A percentile compares a stretch with the other conserved stretches of the same genome.
These are phyloP conservation scores for Neonectria punicea DNA, from an alignment of 2,329 filamentous ascomycete species.

Conservation along the genomic window DNA sequence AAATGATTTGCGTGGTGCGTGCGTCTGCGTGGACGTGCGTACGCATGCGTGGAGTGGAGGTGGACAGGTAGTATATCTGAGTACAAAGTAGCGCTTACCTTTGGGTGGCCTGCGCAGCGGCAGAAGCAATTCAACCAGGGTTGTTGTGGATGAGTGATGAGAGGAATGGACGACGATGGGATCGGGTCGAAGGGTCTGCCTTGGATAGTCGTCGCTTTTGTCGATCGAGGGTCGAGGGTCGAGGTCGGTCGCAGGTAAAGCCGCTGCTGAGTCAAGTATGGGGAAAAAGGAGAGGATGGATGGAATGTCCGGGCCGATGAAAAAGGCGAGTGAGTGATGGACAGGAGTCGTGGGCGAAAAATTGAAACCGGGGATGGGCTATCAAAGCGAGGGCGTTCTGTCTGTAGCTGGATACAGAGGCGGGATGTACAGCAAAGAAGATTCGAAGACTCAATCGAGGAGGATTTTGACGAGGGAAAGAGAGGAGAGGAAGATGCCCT, in stretches of 20 bases:
- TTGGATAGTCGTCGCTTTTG: slow-evolving; percentile 4
- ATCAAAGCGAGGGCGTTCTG: neutral
- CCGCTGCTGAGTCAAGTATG: slow-evolving; percentile 20
- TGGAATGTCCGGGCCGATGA: slow-evolving; percentile 19
- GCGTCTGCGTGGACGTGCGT: neutral
- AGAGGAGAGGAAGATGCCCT: slow-evolving; percentile 32
- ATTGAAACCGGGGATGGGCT: neutral
- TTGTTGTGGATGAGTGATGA: neutral
- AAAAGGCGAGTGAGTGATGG: neutral
- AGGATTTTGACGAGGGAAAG: slow-evolving; percentile 28
- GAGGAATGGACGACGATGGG: slow-evolving; percentile 6
- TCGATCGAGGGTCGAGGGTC: slow-evolving; percentile 19
- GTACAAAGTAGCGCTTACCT: slow-evolving; percentile 22
- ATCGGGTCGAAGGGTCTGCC: slow-evolving; percentile 10
- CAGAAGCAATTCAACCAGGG: slow-evolving; percentile 1
- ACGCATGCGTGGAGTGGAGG: neutral
- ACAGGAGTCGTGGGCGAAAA: slow-evolving; percentile 9
- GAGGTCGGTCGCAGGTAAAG: slow-evolving; percentile 7
- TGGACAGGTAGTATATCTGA: slow-evolving; percentile 10
- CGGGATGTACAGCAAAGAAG: slow-evolving; percentile 3
- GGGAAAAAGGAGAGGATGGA: slow-evolving; percentile 5
- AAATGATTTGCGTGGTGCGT: slow-evolving; percentile 15
- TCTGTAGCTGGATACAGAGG: neutral
- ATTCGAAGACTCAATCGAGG: neutral
- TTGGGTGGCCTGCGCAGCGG: slow-evolving; percentile 4